phyloP scores from a whole-genome alignment of 805 yeast species.

The Wickerhamiella hasegawae region DNA sequence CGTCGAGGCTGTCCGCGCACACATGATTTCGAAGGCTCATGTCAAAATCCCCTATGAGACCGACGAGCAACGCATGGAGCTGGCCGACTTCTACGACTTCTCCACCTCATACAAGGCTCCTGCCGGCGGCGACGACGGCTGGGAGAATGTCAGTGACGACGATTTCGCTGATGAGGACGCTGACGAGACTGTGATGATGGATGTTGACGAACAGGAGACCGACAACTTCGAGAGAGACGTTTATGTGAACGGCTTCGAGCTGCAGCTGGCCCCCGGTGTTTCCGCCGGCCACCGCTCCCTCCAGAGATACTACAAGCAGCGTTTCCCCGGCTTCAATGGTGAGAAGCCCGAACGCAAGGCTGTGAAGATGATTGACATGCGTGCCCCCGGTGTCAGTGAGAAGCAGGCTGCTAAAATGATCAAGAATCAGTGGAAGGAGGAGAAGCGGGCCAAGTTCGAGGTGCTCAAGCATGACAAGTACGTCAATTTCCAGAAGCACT shows the following conservation, averaged over 20 bases:
- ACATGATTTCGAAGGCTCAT: conserved; percentile 73
- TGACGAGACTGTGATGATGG: conserved; percentile 13
- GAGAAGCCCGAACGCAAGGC: conserved; percentile 40
- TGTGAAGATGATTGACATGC: conserved; percentile 62
- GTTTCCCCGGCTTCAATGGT: conserved; percentile 32
- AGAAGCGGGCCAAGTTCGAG: conserved; percentile 31
- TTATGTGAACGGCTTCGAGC: conserved; percentile 49
- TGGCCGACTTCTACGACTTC: conserved; percentile 76
- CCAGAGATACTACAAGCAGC: conserved; percentile 56
- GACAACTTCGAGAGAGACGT: conserved; percentile 20
- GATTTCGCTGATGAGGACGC: conserved; percentile 21
- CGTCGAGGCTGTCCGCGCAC: conserved; percentile 77
- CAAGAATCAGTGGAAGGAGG: conserved; percentile 47
- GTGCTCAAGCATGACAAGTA: conserved; percentile 39
- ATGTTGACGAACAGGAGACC: conserved; percentile 7
- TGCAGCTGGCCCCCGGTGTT: conserved; percentile 62
- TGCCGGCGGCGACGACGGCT: conserved; percentile 20
- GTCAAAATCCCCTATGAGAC: conserved; percentile 79
- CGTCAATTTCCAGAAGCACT: conserved; percentile 73
- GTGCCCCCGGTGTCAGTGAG: conserved; percentile 24
- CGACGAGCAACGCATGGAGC: conserved; percentile 56
- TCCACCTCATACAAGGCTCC: conserved; percentile 37
- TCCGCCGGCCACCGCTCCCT: conserved; percentile 71
- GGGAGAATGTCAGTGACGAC: conserved; percentile 25
- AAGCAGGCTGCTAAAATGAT: conserved; percentile 25